Conservation (phyloP, 1,139 yeast genomes). For the Yamadazyma dushanensis region DNA sequence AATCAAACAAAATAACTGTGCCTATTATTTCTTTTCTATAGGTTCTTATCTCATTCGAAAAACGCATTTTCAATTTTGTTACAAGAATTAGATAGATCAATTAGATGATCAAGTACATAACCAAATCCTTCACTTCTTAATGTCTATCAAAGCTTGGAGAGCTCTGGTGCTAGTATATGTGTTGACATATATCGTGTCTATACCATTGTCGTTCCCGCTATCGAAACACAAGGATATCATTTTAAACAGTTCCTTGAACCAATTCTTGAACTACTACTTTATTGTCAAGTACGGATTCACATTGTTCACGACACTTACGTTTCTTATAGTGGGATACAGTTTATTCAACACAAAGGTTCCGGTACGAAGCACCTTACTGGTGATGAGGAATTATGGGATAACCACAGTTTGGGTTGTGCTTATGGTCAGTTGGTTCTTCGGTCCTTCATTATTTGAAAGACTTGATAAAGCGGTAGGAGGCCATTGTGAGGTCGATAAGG, state of each 20-base stretch:
- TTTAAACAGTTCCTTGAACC: conserved; percentile 16
- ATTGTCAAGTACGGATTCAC: conserved; percentile 28
- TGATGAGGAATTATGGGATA: conserved; percentile 17
- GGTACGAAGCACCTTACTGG: not conserved
- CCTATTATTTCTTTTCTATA: no score
- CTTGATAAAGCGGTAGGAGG: conserved; percentile 43
- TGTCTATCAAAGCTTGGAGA: not conserved
- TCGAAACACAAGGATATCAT: conserved; percentile 16
- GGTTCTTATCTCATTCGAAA: no score
- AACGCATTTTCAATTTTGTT: no score
- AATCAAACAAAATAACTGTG: no score
- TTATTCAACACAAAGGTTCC: not conserved
- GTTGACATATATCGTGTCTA: not conserved
- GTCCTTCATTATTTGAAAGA: conserved; percentile 46
- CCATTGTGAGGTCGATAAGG: conserved; percentile 24
- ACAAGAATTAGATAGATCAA: no score
- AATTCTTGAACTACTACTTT: conserved; percentile 20
- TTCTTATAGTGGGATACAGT: not conserved
- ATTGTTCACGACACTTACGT: conserved; percentile 25
- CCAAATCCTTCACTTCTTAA: no score
- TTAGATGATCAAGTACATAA: no score
- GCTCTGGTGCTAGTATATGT: not conserved
- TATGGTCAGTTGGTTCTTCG: conserved; percentile 45
- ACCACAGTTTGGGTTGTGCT: conserved; percentile 13
- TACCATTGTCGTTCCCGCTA: not conserved